Conservation (phyloP, 306 rosid species). For the Citrullus colocynthis region DNA sequence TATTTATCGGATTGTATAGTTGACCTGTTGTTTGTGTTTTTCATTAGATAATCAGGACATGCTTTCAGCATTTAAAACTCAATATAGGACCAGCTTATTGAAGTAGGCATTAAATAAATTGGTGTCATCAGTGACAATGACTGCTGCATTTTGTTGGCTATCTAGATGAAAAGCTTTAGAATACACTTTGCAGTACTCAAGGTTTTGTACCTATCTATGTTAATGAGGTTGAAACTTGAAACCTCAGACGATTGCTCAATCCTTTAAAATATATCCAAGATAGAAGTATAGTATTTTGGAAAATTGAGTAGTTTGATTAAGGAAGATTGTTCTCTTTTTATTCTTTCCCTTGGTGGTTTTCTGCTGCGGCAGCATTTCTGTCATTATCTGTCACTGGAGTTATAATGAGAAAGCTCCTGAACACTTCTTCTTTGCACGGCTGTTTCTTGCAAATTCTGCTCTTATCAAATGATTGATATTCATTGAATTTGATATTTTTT, state of each 20-base stretch:
- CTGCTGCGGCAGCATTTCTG: background rate
- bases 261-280: background rate
- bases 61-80: constrained; percentile 2
- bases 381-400: background rate
- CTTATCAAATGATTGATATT: background rate
- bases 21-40: background rate
- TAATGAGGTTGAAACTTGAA: background rate
- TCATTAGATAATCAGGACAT: background rate
- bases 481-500: background rate
- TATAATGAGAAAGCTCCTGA: background rate
- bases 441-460: background rate
- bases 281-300: background rate
- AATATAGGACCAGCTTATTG: background rate
- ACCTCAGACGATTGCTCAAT: background rate
- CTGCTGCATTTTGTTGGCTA: background rate
- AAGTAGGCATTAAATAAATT: background rate
- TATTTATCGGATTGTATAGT: background rate
- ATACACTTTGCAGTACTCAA: background rate
- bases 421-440: background rate
- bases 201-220: background rate
- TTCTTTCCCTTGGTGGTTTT: background rate
- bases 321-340: background rate
- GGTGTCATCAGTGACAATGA: background rate
- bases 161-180: background rate
- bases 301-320: background rate